Evolutionary conservation across 148 eudicot species (phyloP).

Genomic region (Silene conica): DNA sequence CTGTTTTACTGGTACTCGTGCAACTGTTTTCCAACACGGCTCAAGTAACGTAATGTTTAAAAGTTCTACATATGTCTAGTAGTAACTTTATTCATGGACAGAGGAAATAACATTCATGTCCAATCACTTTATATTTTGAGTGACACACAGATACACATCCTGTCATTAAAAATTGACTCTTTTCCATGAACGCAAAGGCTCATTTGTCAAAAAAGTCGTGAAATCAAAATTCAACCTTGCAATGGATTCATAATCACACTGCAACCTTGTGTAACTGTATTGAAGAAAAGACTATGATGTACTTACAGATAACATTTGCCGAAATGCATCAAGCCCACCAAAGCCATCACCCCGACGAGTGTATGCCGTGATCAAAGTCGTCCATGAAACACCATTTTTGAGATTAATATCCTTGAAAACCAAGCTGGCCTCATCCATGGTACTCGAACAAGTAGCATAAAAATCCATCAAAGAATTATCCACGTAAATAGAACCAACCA

Average conservation of each 20-base stretch:
- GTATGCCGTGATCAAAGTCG: constrained; percentile 71
- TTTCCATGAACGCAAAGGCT: too few species aligned
- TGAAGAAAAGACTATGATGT: background rate
- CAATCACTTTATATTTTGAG: too few species aligned
- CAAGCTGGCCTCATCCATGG: constrained; percentile 52
- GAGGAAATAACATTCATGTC: too few species aligned
- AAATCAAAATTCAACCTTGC: too few species aligned
- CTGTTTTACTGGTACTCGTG: too few species aligned
- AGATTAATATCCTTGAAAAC: constrained; percentile 45
- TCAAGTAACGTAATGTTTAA: too few species aligned
- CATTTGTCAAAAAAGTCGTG: too few species aligned
- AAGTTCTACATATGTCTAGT: too few species aligned
- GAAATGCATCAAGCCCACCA: constrained; percentile 55
- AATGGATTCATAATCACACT: background rate
- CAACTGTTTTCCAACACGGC: too few species aligned
- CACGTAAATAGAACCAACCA: constrained; percentile 53
- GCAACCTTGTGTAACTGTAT: background rate
- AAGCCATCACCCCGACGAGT: constrained; percentile 78
- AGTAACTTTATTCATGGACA: too few species aligned
- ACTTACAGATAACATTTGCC: constrained; percentile 64
- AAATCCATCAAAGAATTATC: constrained; percentile 69
- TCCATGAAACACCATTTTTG: constrained; percentile 76
- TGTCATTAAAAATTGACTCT: too few species aligned
- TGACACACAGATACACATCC: too few species aligned
- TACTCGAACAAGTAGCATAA: constrained; percentile 61